Evolutionary conservation across 352 stramenopile genomes (phyloP), one percentile per base, ranked within the genome.

Genomic region (Aphanomyces astaci): DNA sequence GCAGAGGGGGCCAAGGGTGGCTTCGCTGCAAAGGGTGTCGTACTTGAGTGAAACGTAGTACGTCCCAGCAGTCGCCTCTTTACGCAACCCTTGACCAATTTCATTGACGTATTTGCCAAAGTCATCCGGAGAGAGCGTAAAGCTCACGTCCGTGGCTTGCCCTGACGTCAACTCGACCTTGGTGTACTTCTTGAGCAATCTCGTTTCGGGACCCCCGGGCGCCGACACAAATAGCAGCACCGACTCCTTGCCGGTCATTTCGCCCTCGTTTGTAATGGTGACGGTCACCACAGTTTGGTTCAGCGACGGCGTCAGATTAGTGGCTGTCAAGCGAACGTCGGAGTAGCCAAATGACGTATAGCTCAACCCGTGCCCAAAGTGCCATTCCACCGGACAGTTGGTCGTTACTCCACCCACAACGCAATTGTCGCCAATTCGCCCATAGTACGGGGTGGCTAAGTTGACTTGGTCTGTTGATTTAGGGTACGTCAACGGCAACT

Each of bases 401-500:
- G 80, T 64, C 22, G 25, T 30, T 89, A 92, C 25, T 76, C 71
- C 51, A 2, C 33, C 33, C 4, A 83, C 75, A 25, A 59, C 51
- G 43, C 84, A 92, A 25, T 78, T 75, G 15, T 80, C 78, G 4
- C 65, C 79, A 17, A 86, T 75, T 9, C 73, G 80, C 68, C 89
- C 80, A 59, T 90, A 89, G 78, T 94, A 94, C 39, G 80, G 78
- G 60, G 89, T 89, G 59, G 77, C 75, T 9, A 88, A 71, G 49
- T 86, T 89, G 46, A 52, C 28, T 17, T 78, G 76, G 19, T 72
- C 82, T 0, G 75, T 66, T 65, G 90, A 70, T 72, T 87, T 87
- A 7, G 83, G 86, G 72, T 92, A 96, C 19, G 86, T 95, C 63
- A 96, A 80, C 13, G 88, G 84, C 11, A 96, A 71, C 32, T 78